Conservation (phyloP, 1,284 basidiomycete genomes). For the Volvariella volvacea region DNA sequence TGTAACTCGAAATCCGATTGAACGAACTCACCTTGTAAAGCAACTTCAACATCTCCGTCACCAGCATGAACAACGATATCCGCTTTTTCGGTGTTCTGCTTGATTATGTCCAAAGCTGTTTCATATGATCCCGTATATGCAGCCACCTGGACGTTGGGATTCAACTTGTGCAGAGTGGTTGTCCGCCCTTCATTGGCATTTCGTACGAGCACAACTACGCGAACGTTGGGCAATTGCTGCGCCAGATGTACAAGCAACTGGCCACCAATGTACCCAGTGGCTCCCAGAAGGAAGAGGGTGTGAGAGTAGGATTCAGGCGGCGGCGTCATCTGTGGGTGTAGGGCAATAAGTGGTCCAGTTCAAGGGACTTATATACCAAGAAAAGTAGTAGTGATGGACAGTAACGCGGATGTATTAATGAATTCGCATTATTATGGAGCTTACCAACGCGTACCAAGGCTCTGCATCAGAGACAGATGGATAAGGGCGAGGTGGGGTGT, state of each 20-base stretch:
- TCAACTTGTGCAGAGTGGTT: slow-evolving; percentile 21
- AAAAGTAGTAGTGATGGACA: too few species aligned
- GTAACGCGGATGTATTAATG: too few species aligned
- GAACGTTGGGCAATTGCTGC: slow-evolving; percentile 19
- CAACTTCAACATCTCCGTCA: slow-evolving; percentile 29
- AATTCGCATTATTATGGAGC: too few species aligned
- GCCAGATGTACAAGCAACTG: slow-evolving; percentile 28
- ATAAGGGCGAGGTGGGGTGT: too few species aligned
- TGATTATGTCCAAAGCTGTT: slow-evolving; percentile 25
- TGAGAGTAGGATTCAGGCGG: too few species aligned
- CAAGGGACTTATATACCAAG: too few species aligned
- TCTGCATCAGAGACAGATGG: too few species aligned
- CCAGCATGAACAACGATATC: slow-evolving; percentile 29
- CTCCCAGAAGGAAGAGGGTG: slow-evolving; percentile 33
- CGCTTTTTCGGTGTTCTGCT: slow-evolving; percentile 24
- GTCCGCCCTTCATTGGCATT: slow-evolving; percentile 21
- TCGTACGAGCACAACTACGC: slow-evolving; percentile 28
- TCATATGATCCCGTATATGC: slow-evolving; percentile 32
- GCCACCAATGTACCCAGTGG: slow-evolving; percentile 37
- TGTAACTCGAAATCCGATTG: too few species aligned
- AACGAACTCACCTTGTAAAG: too few species aligned
- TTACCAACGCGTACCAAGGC: too few species aligned
- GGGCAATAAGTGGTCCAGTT: too few species aligned
- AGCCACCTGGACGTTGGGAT: slow-evolving; percentile 24
- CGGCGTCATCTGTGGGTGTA: too few species aligned